Base-by-base conservation (phyloP, 2,329 filamentous ascomycete species). In the Lomentospora prolificans region DNA sequence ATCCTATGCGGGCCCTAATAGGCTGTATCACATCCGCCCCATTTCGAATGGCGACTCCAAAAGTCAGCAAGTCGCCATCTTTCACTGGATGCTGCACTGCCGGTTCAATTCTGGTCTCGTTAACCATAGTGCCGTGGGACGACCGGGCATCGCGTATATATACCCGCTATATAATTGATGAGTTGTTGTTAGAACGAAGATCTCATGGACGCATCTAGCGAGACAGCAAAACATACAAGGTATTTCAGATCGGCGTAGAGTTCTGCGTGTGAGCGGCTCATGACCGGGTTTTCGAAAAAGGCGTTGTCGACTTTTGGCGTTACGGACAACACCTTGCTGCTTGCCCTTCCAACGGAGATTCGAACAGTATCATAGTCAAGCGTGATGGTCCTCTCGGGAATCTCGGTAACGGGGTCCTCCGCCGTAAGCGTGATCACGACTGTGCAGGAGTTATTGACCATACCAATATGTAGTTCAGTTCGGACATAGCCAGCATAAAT, bases 51-150 rank as follows among this genome's bases (percentile, higher is more conserved):
- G 54, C 39, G 36, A 55, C 55, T n/a, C 52, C 55, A 39, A 57
- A 55, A 3, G 53, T 53, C 22, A 58, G 44, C 3, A 48, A 22
- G 44, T 58, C 57, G 14, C 36, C 53, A 10, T 50, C 41, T 8
- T 55, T 36, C 5, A 57, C 31, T 4, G 50, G 48, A 41, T 57
- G 44, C 7, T 50, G 51, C 22, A 57, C 28, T 3, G 41, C 44
- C 3, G 54, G 36, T 4, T 48, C 33, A 1, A 57, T 31, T 9
- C 51, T 31, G 24, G 22, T 55, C 8, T 51, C 53, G 17, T 59
- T 57, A 8, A 59, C 48, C 22, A 55, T 31, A 6, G 58, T 59
- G 27, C 58, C 58, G n/a, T 59, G 58, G 24, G 52, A 57, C 14
- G 56, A 57, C 22, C 39, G 41, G 56, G 48, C 33, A 27, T 59